phyloP scores from a whole-genome alignment of 208 protist species.

The Histomonas meleagridis region DNA sequence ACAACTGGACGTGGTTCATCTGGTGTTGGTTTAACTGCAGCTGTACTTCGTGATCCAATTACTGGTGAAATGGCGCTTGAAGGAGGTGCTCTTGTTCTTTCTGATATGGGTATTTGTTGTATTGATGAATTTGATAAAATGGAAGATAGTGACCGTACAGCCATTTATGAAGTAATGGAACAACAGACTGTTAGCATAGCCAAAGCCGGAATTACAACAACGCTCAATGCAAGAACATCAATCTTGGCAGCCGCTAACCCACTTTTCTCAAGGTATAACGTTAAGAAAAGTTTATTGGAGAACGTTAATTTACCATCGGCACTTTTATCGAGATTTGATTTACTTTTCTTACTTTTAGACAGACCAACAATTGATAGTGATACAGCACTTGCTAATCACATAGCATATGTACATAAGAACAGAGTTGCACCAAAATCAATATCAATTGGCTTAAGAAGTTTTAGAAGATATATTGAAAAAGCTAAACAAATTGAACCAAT shows the following conservation, averaged over 20 bases:
- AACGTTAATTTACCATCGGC: conserved; percentile 71
- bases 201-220: conserved; percentile 60
- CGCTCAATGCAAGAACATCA: conserved; percentile 46
- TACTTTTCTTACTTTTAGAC: conserved; percentile 67
- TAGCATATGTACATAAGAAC: conserved; percentile 55
- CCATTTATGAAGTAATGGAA: conserved; percentile 67
- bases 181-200: conserved; percentile 95
- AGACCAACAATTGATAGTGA: conserved; percentile 63
- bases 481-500: conserved; percentile 45
- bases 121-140: conserved; percentile 63
- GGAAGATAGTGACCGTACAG: conserved; percentile 54
- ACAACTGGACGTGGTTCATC: conserved; percentile 65
- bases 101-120: conserved; percentile 57
- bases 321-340: conserved; percentile 76
- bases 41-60: conserved; percentile 60
- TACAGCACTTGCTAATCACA: conserved; percentile 69
- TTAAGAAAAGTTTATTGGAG: conserved; percentile 50
- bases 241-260: conserved; percentile 97
- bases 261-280: conserved; percentile 80
- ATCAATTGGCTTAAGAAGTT: not conserved
- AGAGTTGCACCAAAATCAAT: conserved; percentile 39
- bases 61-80: conserved; percentile 63
- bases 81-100: conserved; percentile 56
- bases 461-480: conserved; percentile 44
- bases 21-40: conserved; percentile 71